Conservation (phyloP, 1,139 yeast genomes). For the Debaryomyces psychrophilus region DNA sequence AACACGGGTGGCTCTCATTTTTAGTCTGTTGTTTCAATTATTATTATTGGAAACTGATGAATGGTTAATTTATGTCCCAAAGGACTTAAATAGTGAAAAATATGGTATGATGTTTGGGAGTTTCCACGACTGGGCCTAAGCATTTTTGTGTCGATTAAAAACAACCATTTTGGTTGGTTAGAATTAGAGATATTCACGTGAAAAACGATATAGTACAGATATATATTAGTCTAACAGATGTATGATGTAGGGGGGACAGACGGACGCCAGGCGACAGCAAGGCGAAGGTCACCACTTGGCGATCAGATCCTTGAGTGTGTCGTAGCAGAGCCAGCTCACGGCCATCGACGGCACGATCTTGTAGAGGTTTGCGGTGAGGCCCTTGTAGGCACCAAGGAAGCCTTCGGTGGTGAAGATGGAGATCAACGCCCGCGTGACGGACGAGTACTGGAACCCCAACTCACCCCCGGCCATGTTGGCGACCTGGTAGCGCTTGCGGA, state of each 20-base stretch:
- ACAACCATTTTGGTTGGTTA: slow-evolving; percentile 22
- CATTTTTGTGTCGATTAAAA: slow-evolving; percentile 1
- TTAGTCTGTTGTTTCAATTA: slow-evolving; percentile 6
- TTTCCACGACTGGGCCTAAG: not conserved
- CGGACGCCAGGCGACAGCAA: not conserved
- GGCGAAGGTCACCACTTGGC: slow-evolving; percentile 30
- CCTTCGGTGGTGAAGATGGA: slow-evolving; percentile 79
- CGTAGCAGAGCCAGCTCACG: slow-evolving; percentile 88
- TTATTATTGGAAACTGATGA: not conserved
- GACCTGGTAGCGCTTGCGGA: slow-evolving; percentile 89
- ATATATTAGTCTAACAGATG: slow-evolving; percentile 4
- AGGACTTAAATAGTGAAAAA: not conserved
- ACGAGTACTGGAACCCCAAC: slow-evolving; percentile 76
- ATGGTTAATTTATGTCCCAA: slow-evolving; percentile 2
- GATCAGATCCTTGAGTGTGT: slow-evolving; percentile 54
- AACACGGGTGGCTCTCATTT: slow-evolving; percentile 60
- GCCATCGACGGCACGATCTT: slow-evolving; percentile 96
- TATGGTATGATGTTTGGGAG: slow-evolving; percentile 1
- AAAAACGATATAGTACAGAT: not conserved
- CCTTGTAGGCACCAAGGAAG: slow-evolving; percentile 78
- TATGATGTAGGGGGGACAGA: not conserved
- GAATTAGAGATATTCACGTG: slow-evolving; percentile 17
- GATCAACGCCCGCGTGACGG: slow-evolving; percentile 70
- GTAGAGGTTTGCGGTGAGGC: slow-evolving; percentile 83
- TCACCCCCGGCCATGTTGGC: slow-evolving; percentile 78